A percentile compares a stretch with the other conserved stretches of the same genome.
These are phyloP conservation scores for Gamsiella multidivaricata DNA, from an alignment of 192 early-diverging fungal species.

Conservation along the genomic window DNA sequence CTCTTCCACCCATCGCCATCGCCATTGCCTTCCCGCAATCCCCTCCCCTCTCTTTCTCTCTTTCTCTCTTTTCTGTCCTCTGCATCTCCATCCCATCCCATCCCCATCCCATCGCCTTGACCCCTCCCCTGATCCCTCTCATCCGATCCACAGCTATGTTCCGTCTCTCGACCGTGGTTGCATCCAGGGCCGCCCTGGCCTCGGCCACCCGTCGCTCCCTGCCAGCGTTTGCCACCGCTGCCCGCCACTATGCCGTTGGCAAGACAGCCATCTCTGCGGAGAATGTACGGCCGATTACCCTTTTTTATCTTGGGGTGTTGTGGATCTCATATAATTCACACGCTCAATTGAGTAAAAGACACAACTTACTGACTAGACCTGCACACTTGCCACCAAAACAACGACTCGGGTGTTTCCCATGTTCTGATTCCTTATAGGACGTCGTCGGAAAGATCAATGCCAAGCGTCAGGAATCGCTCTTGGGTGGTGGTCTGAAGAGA, in stretches of 20 bases:
- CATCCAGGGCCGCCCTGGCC: slow-evolving; percentile 49
- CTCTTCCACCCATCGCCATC: background rate
- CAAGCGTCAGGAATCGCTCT: slow-evolving; percentile 77
- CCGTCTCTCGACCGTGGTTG: slow-evolving; percentile 45
- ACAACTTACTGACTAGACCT: no score
- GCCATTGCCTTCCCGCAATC: background rate
- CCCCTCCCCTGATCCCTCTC: background rate
- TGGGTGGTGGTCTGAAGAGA: slow-evolving; percentile 85
- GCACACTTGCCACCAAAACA: no score
- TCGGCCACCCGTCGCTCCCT: slow-evolving; percentile 47
- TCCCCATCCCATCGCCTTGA: background rate
- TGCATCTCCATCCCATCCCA: background rate
- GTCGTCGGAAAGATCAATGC: slow-evolving; percentile 62
- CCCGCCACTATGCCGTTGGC: slow-evolving; percentile 51
- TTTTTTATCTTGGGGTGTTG: no score
- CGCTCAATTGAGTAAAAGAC: no score
- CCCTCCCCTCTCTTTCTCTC: background rate
- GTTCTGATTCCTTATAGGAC: slow-evolving; percentile 24
- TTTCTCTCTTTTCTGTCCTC: background rate
- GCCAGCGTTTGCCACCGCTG: slow-evolving; percentile 42
- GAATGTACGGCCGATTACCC: slow-evolving; percentile 37
- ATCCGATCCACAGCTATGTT: slow-evolving; percentile 17
- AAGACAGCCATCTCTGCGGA: slow-evolving; percentile 51
- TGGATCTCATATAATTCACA: no score
- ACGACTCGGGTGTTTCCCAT: no score